A percentile compares a stretch with the other conserved stretches of the same genome.
Evolutionary conservation across 495 filamentous ascomycete genomes (phyloP).

Genomic region (Talaromyces ruber): DNA sequence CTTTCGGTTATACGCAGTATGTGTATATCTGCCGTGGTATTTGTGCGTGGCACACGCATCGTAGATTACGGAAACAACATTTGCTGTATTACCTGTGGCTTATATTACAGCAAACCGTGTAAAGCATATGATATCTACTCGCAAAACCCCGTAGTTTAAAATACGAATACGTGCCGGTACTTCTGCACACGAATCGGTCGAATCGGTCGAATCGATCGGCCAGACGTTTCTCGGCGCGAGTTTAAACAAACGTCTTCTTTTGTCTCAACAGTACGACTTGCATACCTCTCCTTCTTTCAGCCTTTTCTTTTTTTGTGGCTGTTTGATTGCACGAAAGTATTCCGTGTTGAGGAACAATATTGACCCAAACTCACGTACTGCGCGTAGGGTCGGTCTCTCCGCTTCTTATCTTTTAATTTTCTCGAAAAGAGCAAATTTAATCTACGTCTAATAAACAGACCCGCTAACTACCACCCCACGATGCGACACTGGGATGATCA

Average conservation of each 20-base stretch:
- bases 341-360: neutral
- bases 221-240: neutral
- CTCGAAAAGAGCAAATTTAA: neutral
- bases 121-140: no score
- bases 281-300: neutral
- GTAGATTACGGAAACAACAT: no score
- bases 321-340: neutral
- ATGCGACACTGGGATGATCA: neutral
- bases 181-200: no score
- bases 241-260: neutral
- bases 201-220: neutral
- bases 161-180: no score
- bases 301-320: neutral
- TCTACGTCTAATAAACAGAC: neutral
- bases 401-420: neutral
- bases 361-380: neutral
- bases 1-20: no score
- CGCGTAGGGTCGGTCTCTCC: neutral
- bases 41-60: no score
- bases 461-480: constrained; percentile 3
- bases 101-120: no score
- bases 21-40: no score
- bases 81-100: no score
- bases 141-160: no score
- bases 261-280: neutral